These are phyloP conservation scores for Lindgomyces ingoldianus DNA, from an alignment of 495 filamentous ascomycete genomes.

Conservation along the genomic window DNA sequence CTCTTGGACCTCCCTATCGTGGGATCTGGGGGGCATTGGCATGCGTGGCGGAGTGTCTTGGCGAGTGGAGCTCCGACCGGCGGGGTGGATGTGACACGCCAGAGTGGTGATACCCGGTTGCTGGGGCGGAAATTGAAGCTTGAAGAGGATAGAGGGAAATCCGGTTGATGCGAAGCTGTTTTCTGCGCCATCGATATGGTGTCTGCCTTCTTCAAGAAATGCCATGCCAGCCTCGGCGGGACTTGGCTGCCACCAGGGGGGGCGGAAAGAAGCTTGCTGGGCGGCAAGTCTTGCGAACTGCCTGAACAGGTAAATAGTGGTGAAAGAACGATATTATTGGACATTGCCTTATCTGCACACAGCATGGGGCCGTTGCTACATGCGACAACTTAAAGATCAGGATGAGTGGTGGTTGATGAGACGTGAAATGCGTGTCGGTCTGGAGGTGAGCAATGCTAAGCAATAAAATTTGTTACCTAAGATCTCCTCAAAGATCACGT, in stretches of 20 bases:
- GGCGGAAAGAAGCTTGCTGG: constrained; percentile 6
- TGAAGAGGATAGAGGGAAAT: neutral
- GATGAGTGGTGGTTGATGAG: too few species aligned
- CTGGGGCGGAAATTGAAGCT: constrained; percentile 18
- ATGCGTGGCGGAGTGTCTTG: constrained; percentile 13
- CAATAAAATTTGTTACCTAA: too few species aligned
- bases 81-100: constrained; percentile 3
- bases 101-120: constrained; percentile 10
- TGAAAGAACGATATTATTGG: neutral
- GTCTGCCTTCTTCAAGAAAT: constrained; percentile 8
- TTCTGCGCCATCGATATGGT: neutral
- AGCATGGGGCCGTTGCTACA: neutral
- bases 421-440: too few species aligned
- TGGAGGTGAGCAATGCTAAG: too few species aligned
- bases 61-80: neutral
- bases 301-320: constrained; percentile 3
- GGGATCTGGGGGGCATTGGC: constrained; percentile 3
- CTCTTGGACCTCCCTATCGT: constrained; percentile 21
- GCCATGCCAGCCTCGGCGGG: neutral
- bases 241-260: neutral
- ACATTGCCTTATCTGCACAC: constrained; percentile 12
- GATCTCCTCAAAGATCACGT: too few species aligned
- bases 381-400: too few species aligned
- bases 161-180: neutral
- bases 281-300: constrained; percentile 16